Evolutionary conservation across 78 protist species (phyloP).

Genomic region (Dictyostelium citrinum): DNA sequence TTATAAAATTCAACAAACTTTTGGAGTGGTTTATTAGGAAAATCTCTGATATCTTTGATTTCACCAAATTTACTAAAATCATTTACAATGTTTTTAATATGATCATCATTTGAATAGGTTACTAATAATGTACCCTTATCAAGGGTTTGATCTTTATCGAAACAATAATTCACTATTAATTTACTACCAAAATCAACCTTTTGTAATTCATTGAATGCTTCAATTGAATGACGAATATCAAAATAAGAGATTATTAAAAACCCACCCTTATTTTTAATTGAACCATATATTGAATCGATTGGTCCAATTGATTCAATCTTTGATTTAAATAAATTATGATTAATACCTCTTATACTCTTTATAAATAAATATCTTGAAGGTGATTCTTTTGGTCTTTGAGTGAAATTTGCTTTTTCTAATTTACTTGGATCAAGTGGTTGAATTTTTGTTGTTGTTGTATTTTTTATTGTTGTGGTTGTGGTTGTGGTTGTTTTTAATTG

Average conservation of each 20-base stretch:
- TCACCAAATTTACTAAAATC: slow-evolving; percentile 82
- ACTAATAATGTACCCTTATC: slow-evolving; percentile 91
- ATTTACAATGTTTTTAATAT: slow-evolving; percentile 10
- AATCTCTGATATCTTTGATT: slow-evolving; percentile 88
- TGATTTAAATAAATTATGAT: neutral
- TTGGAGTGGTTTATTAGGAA: slow-evolving; percentile 89
- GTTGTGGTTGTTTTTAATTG: too few relatives aligned
- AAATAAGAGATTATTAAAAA: slow-evolving; percentile 78
- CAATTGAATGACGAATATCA: slow-evolving; percentile 83
- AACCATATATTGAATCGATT: slow-evolving; percentile 22
- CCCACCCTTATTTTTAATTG: slow-evolving; percentile 56
- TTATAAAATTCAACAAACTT: slow-evolving; percentile 89
- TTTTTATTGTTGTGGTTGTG: neutral
- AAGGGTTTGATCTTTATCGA: slow-evolving; percentile 47
- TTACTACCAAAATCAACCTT: neutral
- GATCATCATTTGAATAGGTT: slow-evolving; percentile 73
- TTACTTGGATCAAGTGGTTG: neutral
- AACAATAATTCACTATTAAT: slow-evolving; percentile 66
- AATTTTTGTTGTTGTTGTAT: neutral
- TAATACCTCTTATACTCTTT: slow-evolving; percentile 19
- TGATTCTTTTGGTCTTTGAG: slow-evolving; percentile 50
- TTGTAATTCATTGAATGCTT: slow-evolving; percentile 67
- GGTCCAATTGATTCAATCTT: slow-evolving; percentile 35
- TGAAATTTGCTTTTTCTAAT: neutral
- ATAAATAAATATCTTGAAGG: slow-evolving; percentile 79